phyloP scores from a whole-genome alignment of 2,329 filamentous ascomycete species.

The Pseudonectria buxi region DNA sequence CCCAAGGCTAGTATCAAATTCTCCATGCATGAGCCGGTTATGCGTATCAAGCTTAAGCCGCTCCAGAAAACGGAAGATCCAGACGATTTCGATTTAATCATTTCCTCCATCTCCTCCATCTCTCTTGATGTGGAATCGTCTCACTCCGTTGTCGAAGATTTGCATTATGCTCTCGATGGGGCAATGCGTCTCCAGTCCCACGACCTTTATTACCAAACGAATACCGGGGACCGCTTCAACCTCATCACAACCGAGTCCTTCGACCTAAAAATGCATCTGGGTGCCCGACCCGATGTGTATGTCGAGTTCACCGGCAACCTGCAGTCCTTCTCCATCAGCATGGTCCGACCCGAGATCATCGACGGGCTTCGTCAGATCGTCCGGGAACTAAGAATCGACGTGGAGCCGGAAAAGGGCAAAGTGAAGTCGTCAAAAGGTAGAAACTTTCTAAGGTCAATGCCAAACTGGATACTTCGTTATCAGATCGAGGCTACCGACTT shows the following conservation, averaged over 20 bases:
- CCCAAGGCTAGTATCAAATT: constrained; percentile 94
- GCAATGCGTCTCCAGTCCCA: constrained; percentile 80
- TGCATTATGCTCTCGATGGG: constrained; percentile 81
- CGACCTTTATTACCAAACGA: constrained; percentile 89
- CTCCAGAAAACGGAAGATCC: constrained; percentile 57
- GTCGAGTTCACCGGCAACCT: constrained; percentile 74
- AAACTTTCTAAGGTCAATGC: constrained; percentile 72
- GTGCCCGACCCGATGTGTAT: constrained; percentile 75
- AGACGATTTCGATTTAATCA: constrained; percentile 89
- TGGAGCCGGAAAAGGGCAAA: constrained; percentile 53
- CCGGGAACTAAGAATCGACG: constrained; percentile 67
- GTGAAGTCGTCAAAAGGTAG: constrained; percentile 44
- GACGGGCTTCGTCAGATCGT: constrained; percentile 90
- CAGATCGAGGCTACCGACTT: constrained; percentile 84
- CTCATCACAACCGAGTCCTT: constrained; percentile 81
- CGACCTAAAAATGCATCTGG: constrained; percentile 79
- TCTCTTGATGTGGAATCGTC: constrained; percentile 92
- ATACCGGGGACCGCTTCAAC: constrained; percentile 74
- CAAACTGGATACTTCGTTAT: constrained; percentile 77
- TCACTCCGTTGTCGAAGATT: constrained; percentile 76
- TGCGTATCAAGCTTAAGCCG: constrained; percentile 81
- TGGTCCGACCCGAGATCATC: constrained; percentile 87
- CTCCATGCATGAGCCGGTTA: constrained; percentile 91
- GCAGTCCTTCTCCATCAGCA: constrained; percentile 80
- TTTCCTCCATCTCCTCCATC: constrained; percentile 89